These are phyloP conservation scores for Allomyces arbusculus DNA, from an alignment of 192 early-diverging fungal species.

Conservation along the genomic window DNA sequence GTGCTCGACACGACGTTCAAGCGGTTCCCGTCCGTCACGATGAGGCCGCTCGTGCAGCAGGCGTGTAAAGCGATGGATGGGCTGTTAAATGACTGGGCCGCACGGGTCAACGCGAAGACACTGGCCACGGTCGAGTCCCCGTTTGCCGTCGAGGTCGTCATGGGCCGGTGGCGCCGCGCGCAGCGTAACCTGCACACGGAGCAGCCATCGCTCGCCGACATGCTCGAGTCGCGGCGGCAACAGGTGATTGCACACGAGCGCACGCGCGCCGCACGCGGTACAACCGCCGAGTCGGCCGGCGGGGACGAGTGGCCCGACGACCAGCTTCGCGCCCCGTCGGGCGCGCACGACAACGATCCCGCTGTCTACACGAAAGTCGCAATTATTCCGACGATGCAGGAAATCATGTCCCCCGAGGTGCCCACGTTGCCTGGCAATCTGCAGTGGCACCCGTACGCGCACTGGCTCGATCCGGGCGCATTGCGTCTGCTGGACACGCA, in stretches of 20 bases:
- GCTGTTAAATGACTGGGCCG: not conserved
- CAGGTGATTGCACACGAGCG: not conserved
- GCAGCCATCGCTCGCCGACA: not conserved
- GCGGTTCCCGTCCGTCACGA: not conserved
- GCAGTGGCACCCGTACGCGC: slow-evolving; percentile 12
- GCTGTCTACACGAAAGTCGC: slow-evolving; percentile 18
- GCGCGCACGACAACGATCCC: slow-evolving; percentile 29
- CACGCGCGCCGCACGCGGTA: no score
- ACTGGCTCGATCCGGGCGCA: slow-evolving; percentile 22
- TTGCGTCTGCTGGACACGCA: slow-evolving; percentile 29
- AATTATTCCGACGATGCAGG: slow-evolving; percentile 29
- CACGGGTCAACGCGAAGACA: not conserved
- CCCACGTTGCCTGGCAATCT: slow-evolving; percentile 29
- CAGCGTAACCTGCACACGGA: not conserved
- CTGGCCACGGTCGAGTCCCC: not conserved
- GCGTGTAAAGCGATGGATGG: not conserved
- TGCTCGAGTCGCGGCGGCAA: not conserved
- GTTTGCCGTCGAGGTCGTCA: not conserved
- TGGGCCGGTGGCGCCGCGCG: not conserved
- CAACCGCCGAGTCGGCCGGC: not conserved
- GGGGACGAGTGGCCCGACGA: not conserved
- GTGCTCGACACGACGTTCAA: not conserved
- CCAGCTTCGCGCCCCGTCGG: not conserved
- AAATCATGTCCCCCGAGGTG: slow-evolving; percentile 14
- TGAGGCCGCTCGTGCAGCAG: not conserved